phyloP scores from a whole-genome alignment of 2,329 filamentous ascomycete genomes.

The Colletotrichum sp. region DNA sequence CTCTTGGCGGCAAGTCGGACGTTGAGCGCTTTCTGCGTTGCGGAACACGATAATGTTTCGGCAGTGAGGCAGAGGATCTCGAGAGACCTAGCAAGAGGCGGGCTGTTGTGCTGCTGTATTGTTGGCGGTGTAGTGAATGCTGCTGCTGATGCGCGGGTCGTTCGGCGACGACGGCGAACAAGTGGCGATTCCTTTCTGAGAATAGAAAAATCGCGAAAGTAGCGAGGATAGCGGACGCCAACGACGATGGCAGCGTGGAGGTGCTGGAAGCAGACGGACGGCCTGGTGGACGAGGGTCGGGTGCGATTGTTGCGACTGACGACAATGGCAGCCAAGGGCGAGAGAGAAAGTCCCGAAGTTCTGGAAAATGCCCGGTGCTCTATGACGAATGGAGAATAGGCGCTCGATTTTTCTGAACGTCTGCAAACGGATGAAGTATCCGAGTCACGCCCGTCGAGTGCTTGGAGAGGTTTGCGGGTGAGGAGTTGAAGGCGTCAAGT shows the following conservation, averaged over 20 bases:
- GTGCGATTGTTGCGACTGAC: conserved; percentile 1
- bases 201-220: not conserved
- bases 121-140: not conserved
- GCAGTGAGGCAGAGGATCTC: not conserved
- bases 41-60: not conserved
- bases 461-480: not conserved
- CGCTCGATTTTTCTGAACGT: not conserved
- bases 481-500: conserved; percentile 19
- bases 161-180: conserved; percentile 1
- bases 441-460: conserved; percentile 6
- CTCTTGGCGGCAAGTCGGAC: not conserved
- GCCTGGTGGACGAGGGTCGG: not conserved
- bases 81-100: not conserved
- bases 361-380: not conserved
- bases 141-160: not conserved
- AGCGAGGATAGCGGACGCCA: not conserved
- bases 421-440: conserved; percentile 16
- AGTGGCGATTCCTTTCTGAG: not conserved
- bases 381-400: conserved; percentile 15
- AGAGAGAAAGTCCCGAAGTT: not conserved
- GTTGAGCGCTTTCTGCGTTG: not conserved
- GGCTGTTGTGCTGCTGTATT: not conserved
- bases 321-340: conserved; percentile 6
- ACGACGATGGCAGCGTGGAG: conserved; percentile 5
- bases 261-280: not conserved